A percentile compares a stretch with the other conserved stretches of the same genome.
Conservation (phyloP, 2,329 filamentous ascomycete genomes). For the Monilinia laxa region DNA sequence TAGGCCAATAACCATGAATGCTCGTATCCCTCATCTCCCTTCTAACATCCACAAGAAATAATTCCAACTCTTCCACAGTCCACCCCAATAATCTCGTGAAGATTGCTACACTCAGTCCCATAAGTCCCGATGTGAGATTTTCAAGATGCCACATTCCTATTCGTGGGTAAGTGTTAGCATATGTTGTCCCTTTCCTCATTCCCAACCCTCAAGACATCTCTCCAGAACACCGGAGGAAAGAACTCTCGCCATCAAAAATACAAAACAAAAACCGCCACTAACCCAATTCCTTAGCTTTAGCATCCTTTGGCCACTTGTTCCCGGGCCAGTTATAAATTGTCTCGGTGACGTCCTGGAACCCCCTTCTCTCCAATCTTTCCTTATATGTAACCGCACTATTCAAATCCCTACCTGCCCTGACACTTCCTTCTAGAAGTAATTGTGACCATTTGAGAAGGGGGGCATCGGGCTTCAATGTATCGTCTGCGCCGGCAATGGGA, state of each 20-base stretch:
- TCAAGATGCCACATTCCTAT: constrained; percentile 19
- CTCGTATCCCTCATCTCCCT: constrained; percentile 45
- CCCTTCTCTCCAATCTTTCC: constrained; percentile 32
- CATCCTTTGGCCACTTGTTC: constrained; percentile 22
- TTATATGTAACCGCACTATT: constrained; percentile 1
- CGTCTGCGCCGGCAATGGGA: background rate
- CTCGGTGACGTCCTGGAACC: constrained; percentile 39
- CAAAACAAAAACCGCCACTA: constrained; percentile 45
- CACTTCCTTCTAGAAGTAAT: constrained; percentile 8
- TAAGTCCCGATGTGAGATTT: background rate
- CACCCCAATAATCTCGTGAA: constrained; percentile 50
- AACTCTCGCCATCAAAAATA: background rate
- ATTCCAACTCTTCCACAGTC: constrained; percentile 49
- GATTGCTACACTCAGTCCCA: constrained; percentile 43
- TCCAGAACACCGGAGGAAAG: background rate
- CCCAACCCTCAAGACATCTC: too few relatives aligned
- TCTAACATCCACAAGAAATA: constrained; percentile 50
- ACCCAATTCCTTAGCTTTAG: constrained; percentile 49
- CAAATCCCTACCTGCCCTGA: constrained; percentile 2
- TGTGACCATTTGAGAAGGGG: constrained; percentile 16
- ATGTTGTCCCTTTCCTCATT: too few relatives aligned
- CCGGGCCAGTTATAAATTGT: constrained; percentile 29
- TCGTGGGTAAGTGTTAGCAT: background rate
- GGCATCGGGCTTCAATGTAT: background rate
- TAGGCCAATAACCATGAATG: constrained; percentile 52